These are phyloP conservation scores for Hirschfeldia incana DNA, from an alignment of 345 rosid species.

Conservation along the genomic window DNA sequence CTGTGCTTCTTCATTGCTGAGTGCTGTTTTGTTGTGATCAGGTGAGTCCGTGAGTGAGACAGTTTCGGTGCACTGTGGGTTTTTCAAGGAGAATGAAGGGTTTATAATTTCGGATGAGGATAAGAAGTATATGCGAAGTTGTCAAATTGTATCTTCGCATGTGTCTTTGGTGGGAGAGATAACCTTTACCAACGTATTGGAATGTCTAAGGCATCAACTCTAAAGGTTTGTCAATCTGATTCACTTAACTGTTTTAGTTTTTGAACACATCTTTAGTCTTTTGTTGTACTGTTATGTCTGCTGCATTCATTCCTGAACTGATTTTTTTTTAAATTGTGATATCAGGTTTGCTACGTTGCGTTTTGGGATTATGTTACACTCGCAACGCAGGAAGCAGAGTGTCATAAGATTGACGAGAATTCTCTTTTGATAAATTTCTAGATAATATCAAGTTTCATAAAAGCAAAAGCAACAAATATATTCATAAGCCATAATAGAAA, in stretches of 20 bases:
- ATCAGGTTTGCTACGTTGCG: constrained; percentile 91
- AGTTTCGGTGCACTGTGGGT: constrained; percentile 68
- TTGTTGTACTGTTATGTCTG: too few species aligned
- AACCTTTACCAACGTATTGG: constrained; percentile 92
- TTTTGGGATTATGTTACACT: constrained; percentile 91
- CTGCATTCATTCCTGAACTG: constrained; percentile 12
- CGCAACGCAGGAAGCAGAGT: constrained; percentile 64
- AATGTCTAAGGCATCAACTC: constrained; percentile 62
- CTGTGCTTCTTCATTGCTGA: too few species aligned
- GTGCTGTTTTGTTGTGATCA: constrained; percentile 34
- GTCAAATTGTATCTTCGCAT: constrained; percentile 72
- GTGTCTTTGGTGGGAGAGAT: constrained; percentile 98
- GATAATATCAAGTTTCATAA: neutral
- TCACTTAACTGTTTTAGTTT: neutral
- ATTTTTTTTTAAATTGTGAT: constrained; percentile 12
- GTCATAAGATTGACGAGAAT: too few species aligned
- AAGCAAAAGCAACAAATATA: neutral
- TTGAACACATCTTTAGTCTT: too few species aligned
- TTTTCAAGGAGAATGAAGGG: constrained; percentile 74
- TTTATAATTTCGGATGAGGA: too few species aligned
- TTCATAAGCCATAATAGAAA: neutral
- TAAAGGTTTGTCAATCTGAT: constrained; percentile 49
- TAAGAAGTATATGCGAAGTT: constrained; percentile 60
- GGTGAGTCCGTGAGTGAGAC: constrained; percentile 77
- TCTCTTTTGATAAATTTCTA: neutral